These are phyloP conservation scores for Protea cynaroides DNA, from an alignment of 164 flowering plant species.

Conservation along the genomic window DNA sequence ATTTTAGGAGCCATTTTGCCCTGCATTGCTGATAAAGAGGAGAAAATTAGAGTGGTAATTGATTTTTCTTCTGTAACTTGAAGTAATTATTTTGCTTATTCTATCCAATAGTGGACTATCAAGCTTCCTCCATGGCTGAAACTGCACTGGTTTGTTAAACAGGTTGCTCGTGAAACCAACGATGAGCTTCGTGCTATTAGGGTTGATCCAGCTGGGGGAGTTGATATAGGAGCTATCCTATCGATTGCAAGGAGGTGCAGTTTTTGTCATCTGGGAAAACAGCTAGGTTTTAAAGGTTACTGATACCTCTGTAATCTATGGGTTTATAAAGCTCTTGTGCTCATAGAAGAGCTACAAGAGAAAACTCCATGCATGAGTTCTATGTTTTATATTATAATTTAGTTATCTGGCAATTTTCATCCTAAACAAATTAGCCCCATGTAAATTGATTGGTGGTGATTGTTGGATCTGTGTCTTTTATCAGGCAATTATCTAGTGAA, in stretches of 20 bases:
- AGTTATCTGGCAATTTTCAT: slow-evolving; percentile 1
- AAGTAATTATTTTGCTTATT: background rate
- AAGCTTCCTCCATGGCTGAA: background rate
- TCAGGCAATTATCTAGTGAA: slow-evolving; percentile 78
- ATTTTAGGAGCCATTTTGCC: slow-evolving; percentile 94
- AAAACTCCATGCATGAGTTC: background rate
- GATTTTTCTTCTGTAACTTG: background rate
- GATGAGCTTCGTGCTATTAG: slow-evolving; percentile 82
- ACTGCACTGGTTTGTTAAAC: slow-evolving; percentile 2
- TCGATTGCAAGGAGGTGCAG: slow-evolving; percentile 83
- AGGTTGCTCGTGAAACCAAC: slow-evolving; percentile 99
- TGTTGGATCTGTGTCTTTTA: slow-evolving; percentile 6
- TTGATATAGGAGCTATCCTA: slow-evolving; percentile 86
- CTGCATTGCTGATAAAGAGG: slow-evolving; percentile 94
- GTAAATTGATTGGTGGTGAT: slow-evolving; percentile 10
- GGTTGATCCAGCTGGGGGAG: slow-evolving; percentile 82
- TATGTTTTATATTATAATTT: slow-evolving; percentile 1
- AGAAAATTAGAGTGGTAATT: slow-evolving; percentile 85
- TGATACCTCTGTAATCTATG: slow-evolving; percentile 13
- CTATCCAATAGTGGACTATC: background rate
- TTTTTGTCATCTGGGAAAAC: slow-evolving; percentile 26
- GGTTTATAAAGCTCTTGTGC: slow-evolving; percentile 10
- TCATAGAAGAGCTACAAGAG: slow-evolving; percentile 6
- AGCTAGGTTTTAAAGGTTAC: slow-evolving; percentile 24
- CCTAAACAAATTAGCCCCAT: background rate